A percentile compares a stretch with the other conserved stretches of the same genome.
phyloP scores from a whole-genome alignment of 2,329 filamentous ascomycete species.

The Sarocladium brachiariae region DNA sequence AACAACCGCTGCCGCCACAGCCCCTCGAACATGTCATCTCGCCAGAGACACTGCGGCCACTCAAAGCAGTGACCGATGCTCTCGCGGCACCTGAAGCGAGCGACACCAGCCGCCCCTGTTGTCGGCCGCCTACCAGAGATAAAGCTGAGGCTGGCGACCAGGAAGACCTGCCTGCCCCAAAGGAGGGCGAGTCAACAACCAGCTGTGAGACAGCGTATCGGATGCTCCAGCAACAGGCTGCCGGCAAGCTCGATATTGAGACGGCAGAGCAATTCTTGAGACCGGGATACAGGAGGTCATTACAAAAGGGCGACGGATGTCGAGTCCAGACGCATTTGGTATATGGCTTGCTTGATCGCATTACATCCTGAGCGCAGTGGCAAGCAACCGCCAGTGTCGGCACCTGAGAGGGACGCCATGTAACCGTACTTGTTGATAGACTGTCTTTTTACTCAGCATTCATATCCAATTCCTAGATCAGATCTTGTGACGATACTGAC shows the following conservation, averaged over 20 bases:
- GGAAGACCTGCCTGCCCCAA: slow-evolving; percentile 9
- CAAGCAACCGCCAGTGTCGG: no score
- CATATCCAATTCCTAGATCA: no score
- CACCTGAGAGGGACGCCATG: no score
- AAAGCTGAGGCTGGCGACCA: neutral
- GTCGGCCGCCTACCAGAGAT: neutral
- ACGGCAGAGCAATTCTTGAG: slow-evolving; percentile 19
- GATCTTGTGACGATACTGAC: no score
- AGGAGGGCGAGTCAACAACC: slow-evolving; percentile 21
- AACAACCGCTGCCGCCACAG: neutral
- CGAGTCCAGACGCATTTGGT: slow-evolving; percentile 22
- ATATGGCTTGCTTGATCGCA: slow-evolving; percentile 19
- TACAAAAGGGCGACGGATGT: slow-evolving; percentile 19
- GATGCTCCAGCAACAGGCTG: slow-evolving; percentile 25
- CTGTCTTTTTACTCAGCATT: no score
- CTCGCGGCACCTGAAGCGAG: neutral
- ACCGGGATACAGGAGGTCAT: slow-evolving; percentile 20
- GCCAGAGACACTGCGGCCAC: neutral
- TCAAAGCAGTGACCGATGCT: neutral
- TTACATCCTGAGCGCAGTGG: slow-evolving; percentile 14
- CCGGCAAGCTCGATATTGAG: slow-evolving; percentile 17
- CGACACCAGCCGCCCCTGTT: neutral
- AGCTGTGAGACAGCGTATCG: slow-evolving; percentile 25
- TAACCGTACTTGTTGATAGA: no score
- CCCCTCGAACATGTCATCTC: neutral